Evolutionary conservation across 2,329 filamentous ascomycete genomes (phyloP).

Genomic region (Rugonectria rugulosa): DNA sequence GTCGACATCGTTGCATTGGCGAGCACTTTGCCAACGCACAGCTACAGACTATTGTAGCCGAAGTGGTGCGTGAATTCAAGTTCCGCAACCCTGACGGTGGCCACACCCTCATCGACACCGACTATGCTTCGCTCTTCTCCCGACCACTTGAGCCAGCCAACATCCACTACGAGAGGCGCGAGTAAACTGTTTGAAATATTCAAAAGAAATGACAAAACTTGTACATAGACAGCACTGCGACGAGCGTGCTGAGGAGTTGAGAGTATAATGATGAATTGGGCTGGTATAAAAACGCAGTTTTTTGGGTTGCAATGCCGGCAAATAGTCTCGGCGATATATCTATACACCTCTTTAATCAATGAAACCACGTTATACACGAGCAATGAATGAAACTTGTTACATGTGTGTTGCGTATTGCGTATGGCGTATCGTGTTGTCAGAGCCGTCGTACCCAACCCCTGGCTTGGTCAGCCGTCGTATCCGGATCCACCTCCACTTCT

Average conservation of each 20-base stretch:
- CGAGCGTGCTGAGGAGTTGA: conserved; percentile 36
- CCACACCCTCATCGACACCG: conserved; percentile 71
- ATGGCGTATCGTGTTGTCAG: too few relatives aligned
- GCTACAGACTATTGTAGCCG: conserved; percentile 83
- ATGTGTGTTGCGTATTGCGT: too few relatives aligned
- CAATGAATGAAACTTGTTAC: neutral
- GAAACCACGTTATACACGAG: conserved; percentile 29
- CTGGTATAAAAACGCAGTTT: conserved; percentile 28
- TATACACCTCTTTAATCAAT: conserved; percentile 36
- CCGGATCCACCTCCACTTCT: conserved; percentile 6
- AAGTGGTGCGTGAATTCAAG: conserved; percentile 80
- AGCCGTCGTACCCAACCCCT: too few relatives aligned
- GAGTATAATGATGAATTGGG: conserved; percentile 39
- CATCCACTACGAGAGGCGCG: conserved; percentile 78
- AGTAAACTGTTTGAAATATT: conserved; percentile 41
- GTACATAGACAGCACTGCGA: conserved; percentile 40
- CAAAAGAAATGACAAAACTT: conserved; percentile 28
- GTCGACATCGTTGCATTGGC: conserved; percentile 92
- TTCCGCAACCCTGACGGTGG: conserved; percentile 78
- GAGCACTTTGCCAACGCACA: conserved; percentile 97
- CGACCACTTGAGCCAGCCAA: conserved; percentile 74
- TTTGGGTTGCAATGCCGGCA: conserved; percentile 30
- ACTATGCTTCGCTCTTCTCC: conserved; percentile 76
- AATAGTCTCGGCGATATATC: conserved; percentile 32
- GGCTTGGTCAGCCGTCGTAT: neutral